These are phyloP conservation scores for Raphanus hybrid DNA, from an alignment of 441 rosid species.

Conservation along the genomic window DNA sequence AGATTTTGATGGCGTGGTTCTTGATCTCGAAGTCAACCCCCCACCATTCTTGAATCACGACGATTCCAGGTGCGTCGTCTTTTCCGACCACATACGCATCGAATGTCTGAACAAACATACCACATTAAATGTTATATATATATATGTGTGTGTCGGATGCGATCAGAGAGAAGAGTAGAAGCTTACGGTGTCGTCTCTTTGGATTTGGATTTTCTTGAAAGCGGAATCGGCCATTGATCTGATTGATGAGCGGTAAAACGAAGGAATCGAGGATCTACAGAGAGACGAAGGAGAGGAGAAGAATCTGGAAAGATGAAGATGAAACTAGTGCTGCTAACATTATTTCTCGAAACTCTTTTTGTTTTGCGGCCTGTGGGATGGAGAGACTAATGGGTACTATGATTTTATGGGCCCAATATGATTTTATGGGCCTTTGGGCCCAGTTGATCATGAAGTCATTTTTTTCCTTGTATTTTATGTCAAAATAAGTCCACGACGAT, in stretches of 20 bases:
- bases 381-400: neutral
- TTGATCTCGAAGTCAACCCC: slow-evolving; percentile 96
- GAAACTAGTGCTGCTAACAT: neutral
- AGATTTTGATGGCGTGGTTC: slow-evolving; percentile 84
- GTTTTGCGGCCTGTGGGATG: neutral
- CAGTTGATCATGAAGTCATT: neutral
- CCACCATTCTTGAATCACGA: slow-evolving; percentile 99
- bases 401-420: neutral
- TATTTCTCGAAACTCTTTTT: neutral
- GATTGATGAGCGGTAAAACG: too few relatives aligned
- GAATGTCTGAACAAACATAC: slow-evolving; percentile 62
- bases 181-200: slow-evolving; percentile 81
- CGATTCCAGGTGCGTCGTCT: slow-evolving; percentile 89
- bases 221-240: slow-evolving; percentile 81
- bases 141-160: too few relatives aligned
- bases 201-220: slow-evolving; percentile 84
- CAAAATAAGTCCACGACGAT: neutral
- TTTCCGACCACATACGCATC: slow-evolving; percentile 92
- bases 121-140: neutral
- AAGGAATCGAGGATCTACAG: too few relatives aligned
- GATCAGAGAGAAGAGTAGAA: neutral
- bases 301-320: slow-evolving; percentile 48
- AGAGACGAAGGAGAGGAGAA: slow-evolving; percentile 36
- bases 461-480: neutral
- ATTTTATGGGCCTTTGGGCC: neutral